These are phyloP conservation scores for Yamadazyma phyllophila DNA, from an alignment of 805 yeast species.

Conservation along the genomic window DNA sequence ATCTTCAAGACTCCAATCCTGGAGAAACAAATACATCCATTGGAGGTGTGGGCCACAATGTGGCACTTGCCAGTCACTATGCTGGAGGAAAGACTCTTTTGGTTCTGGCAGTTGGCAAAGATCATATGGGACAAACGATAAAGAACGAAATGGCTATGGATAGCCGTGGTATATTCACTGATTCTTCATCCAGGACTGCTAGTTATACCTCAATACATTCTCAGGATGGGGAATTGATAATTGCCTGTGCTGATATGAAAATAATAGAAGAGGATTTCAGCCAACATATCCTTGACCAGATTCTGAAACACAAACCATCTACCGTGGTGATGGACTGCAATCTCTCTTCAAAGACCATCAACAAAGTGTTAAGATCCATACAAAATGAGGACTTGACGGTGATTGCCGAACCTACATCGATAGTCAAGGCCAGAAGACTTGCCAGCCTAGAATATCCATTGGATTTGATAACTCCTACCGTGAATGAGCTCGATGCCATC, in stretches of 20 bases:
- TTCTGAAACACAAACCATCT: slow-evolving; percentile 44
- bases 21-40: slow-evolving; percentile 54
- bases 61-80: slow-evolving; percentile 60
- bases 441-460: slow-evolving; percentile 38
- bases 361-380: slow-evolving; percentile 28
- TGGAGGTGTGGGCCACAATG: slow-evolving; percentile 87
- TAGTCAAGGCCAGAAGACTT: slow-evolving; percentile 54
- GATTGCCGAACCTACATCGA: slow-evolving; percentile 77
- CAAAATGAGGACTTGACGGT: slow-evolving; percentile 25
- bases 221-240: slow-evolving; percentile 55
- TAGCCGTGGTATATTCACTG: slow-evolving; percentile 38
- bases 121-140: slow-evolving; percentile 44
- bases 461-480: slow-evolving; percentile 66
- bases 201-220: slow-evolving; percentile 73
- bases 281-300: slow-evolving; percentile 39
- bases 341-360: slow-evolving; percentile 44
- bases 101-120: slow-evolving; percentile 63
- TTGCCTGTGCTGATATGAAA: slow-evolving; percentile 87
- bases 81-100: slow-evolving; percentile 33
- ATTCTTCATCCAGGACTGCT: slow-evolving; percentile 45
- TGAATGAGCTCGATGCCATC: slow-evolving; percentile 56
- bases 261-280: slow-evolving; percentile 50
- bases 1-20: slow-evolving; percentile 68
- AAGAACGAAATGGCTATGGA: slow-evolving; percentile 24
- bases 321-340: slow-evolving; percentile 68